A percentile compares a stretch with the other conserved stretches of the same genome.
phyloP scores from a whole-genome alignment of 495 filamentous ascomycete species.

The Parathielavia hyrcaniae region DNA sequence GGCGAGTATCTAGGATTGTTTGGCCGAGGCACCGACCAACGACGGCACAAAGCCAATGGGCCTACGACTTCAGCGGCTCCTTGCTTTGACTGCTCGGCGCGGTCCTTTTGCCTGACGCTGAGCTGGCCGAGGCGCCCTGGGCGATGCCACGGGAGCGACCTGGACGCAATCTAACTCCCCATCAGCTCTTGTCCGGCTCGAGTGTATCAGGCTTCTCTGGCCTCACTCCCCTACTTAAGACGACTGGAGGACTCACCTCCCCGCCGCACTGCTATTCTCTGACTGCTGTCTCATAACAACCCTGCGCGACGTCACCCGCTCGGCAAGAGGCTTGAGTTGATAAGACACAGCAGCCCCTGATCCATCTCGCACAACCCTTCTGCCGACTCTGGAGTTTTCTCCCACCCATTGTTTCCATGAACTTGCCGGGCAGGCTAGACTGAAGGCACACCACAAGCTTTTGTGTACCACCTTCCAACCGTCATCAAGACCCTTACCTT shows the following conservation, averaged over 20 bases:
- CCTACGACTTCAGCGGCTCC: slow-evolving; percentile 32
- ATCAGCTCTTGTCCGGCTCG: slow-evolving; percentile 17
- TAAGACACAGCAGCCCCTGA: slow-evolving; percentile 26
- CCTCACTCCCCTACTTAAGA: slow-evolving; percentile 24
- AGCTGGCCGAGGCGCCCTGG: slow-evolving; percentile 17
- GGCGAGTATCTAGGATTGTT: slow-evolving; percentile 18
- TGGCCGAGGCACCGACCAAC: slow-evolving; percentile 18
- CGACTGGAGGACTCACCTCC: slow-evolving; percentile 27
- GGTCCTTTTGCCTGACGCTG: slow-evolving; percentile 31
- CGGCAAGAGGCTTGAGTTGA: slow-evolving; percentile 28
- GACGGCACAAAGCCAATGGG: slow-evolving; percentile 20
- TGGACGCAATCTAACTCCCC: slow-evolving; percentile 26
- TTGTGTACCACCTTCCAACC: slow-evolving; percentile 24
- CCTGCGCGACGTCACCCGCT: slow-evolving; percentile 28
- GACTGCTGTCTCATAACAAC: slow-evolving; percentile 34
- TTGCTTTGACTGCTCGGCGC: slow-evolving; percentile 32
- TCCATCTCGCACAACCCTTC: slow-evolving; percentile 12
- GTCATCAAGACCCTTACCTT: slow-evolving; percentile 15
- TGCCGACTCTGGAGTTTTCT: slow-evolving; percentile 7
- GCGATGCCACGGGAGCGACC: slow-evolving; percentile 17
- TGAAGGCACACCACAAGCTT: slow-evolving; percentile 12
- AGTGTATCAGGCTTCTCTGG: slow-evolving; percentile 22
- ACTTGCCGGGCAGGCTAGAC: not conserved
- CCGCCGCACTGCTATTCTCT: slow-evolving; percentile 29
- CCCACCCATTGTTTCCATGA: slow-evolving; percentile 7